Evolutionary conservation across 768 basidiomycete genomes (phyloP), one percentile per base, ranked within the genome.

Genomic region (Phanerochaete sordida): DNA sequence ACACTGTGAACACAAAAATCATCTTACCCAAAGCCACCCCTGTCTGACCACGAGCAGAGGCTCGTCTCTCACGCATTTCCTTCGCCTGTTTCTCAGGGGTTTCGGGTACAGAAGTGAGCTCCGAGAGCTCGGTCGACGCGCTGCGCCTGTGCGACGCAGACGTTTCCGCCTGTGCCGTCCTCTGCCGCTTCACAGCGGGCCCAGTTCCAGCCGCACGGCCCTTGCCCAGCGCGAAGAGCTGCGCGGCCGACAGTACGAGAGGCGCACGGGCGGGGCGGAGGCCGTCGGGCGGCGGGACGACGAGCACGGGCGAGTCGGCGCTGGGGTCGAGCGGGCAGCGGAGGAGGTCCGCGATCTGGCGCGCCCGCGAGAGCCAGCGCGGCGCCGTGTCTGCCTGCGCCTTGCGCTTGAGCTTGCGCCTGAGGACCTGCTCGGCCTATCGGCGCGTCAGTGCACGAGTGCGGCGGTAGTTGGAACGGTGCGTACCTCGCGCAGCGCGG

Each of bases 401-500:
- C 37, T 37, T 43, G 33, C 53, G 53, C 23, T 35, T 35, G 23
- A n/a, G 53, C 53, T 23, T 35, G 23, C 35, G 39, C 35, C 43
- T 54, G 31, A 54, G 33, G 35, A 43, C n/a, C 23, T 43, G 39
- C 35, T 54, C 53, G 35, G 24, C 53, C 53, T 54, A 23, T 23
- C n/a, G n/a, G 23, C 21, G 53, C 33, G n/a, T 54, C 35, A 21
- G 16, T 51, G 30, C 7, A 21, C 3, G 5, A n/a, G 23, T 19
- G 5, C 12, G 21, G 3, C n/a, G 28, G 24, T 6, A 49, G 27
- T 55, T 21, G 13, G 11, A 19, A 24, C 35, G n/a, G n/a, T n/a
- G 89, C 88, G 75, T 85, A 90, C 89, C 77, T 86, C 80, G 30
- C 66, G 61, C 7, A 93, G 76, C 51, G 87, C 87, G 15, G 79